Evolutionary conservation across 2,329 filamentous ascomycete species (phyloP).

Genomic region (Monosporascus sp.): DNA sequence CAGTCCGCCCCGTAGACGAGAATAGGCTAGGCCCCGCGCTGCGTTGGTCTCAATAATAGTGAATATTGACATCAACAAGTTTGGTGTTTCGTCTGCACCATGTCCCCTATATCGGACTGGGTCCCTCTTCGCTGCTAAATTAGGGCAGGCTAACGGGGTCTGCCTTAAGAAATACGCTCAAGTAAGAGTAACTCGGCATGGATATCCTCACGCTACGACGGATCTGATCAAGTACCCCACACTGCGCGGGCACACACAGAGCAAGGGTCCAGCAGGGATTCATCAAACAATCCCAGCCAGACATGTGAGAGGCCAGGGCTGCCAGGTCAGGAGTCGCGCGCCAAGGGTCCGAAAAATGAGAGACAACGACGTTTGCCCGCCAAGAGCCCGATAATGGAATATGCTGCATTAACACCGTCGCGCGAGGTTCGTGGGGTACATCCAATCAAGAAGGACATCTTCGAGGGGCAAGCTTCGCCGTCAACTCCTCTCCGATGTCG

Average conservation of each 20-base stretch:
- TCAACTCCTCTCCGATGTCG: neutral
- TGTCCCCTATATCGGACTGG: neutral
- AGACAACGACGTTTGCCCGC: neutral
- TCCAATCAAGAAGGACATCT: neutral
- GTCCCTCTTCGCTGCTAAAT: neutral
- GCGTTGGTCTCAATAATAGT: neutral
- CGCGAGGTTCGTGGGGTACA: neutral
- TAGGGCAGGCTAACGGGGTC: neutral
- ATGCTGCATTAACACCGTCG: too few relatives aligned
- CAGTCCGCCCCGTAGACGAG: neutral
- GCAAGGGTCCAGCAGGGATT: neutral
- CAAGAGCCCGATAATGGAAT: too few relatives aligned
- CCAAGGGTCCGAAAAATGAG: neutral
- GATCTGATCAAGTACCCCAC: constrained; percentile 2
- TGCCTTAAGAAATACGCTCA: constrained; percentile 3
- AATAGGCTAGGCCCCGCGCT: neutral
- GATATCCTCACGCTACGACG: constrained; percentile 1
- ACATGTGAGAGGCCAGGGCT: neutral
- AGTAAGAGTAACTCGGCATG: constrained; percentile 9
- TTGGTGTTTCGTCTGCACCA: neutral
- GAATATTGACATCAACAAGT: neutral
- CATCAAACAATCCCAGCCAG: neutral
- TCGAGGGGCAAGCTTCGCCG: neutral
- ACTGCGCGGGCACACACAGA: neutral
- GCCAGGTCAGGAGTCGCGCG: neutral